Evolutionary conservation across 2,329 filamentous ascomycete genomes (phyloP).

Genomic region (Cladosporium phlei): DNA sequence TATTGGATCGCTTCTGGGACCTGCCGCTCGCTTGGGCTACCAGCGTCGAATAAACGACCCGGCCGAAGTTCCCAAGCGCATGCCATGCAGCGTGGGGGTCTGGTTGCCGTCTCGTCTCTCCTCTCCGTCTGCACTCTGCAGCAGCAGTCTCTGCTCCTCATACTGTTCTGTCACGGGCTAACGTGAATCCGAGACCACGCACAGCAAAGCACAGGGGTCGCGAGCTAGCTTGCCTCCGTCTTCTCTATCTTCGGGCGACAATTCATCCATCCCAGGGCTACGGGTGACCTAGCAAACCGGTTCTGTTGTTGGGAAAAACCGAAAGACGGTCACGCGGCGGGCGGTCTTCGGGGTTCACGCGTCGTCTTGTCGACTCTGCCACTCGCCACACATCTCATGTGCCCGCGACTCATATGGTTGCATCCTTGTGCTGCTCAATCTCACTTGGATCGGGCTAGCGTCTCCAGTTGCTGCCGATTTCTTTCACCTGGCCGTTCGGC

Average conservation of each 20-base stretch:
- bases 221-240: background rate
- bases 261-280: background rate
- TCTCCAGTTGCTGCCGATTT: conserved; percentile 1
- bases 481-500: background rate
- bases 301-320: conserved; percentile 1
- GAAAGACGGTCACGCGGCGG: conserved; percentile 11
- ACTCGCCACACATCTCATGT: background rate
- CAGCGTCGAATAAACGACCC: conserved; percentile 2
- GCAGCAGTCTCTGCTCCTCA: background rate
- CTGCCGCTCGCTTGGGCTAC: background rate
- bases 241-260: background rate
- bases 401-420: conserved; percentile 12
- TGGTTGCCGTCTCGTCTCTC: too few relatives aligned
- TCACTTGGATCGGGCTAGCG: conserved; percentile 6
- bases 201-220: background rate
- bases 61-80: background rate
- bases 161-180: background rate
- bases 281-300: background rate
- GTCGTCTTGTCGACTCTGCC: background rate
- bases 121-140: too few relatives aligned
- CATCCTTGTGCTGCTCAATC: conserved; percentile 9
- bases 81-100: conserved; percentile 3
- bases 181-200: background rate
- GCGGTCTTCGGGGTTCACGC: conserved; percentile 8
- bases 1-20: background rate